Conservation (phyloP, 23 red algal genomes). For the Gracilaria gracilis region DNA sequence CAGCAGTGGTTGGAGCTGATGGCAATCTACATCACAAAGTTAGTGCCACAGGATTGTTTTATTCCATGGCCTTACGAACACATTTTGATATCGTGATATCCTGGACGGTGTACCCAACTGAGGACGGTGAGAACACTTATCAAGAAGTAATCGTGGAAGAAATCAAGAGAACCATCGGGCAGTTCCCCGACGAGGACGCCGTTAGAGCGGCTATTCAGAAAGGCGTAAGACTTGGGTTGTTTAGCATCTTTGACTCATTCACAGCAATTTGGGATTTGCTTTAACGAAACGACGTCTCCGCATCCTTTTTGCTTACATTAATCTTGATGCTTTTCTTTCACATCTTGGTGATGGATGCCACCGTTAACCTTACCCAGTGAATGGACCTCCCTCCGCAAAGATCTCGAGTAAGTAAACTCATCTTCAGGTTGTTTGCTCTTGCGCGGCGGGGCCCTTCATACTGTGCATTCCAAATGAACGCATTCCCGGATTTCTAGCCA, state of each 20-base stretch:
- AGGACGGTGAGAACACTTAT: neutral
- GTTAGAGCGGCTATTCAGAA: conserved; percentile 2
- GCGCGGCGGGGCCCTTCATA: neutral
- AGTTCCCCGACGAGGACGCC: neutral
- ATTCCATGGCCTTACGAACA: conserved; percentile 14
- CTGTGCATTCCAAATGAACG: neutral
- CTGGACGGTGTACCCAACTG: neutral
- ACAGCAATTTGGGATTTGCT: neutral
- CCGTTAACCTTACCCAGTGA: too few species aligned
- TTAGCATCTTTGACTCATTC: conserved; percentile 9
- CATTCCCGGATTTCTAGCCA: conserved; percentile 22
- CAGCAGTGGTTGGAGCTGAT: neutral
- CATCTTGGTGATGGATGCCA: neutral
- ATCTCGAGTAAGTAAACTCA: neutral
- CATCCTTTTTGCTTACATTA: neutral
- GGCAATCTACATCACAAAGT: neutral
- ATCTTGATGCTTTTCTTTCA: neutral
- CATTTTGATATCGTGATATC: conserved; percentile 21
- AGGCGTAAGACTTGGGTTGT: neutral
- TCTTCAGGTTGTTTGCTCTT: neutral
- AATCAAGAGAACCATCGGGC: conserved; percentile 2
- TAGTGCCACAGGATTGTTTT: neutral
- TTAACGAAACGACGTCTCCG: neutral
- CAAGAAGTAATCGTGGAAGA: conserved; percentile 12
- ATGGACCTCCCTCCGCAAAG: neutral